Percentiles rank a stretch among this genome's conserved stretches.
Conservation (phyloP, 1,284 basidiomycete species). For the Volvariella surrecta region DNA sequence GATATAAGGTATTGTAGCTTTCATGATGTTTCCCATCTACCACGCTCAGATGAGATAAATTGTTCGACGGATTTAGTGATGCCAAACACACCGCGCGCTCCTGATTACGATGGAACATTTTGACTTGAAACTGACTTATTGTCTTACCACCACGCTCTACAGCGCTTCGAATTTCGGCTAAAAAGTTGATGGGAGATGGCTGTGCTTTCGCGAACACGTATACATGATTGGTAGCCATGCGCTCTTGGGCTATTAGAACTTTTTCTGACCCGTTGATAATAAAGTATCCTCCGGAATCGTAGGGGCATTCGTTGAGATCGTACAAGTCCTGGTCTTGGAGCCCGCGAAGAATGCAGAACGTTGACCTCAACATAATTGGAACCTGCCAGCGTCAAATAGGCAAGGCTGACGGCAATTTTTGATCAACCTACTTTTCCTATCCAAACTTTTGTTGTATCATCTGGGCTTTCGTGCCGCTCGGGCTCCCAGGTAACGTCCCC, state of each 20-base stretch:
- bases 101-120: slow-evolving; percentile 88
- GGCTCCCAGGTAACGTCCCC: slow-evolving; percentile 82
- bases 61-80: slow-evolving; percentile 1
- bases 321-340: slow-evolving; percentile 79
- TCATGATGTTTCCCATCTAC: slow-evolving; percentile 89
- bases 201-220: slow-evolving; percentile 99
- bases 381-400: slow-evolving; percentile 44
- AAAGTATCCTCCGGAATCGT: slow-evolving; percentile 98
- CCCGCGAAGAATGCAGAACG: slow-evolving; percentile 87
- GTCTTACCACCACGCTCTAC: slow-evolving; percentile 99
- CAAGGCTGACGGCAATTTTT: too few species aligned
- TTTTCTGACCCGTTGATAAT: slow-evolving; percentile 99
- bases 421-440: slow-evolving; percentile 77
- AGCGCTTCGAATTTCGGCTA: slow-evolving; percentile 96
- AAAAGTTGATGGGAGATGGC: slow-evolving; percentile 91
- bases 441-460: slow-evolving; percentile 82
- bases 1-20: slow-evolving; percentile 97
- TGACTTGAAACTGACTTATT: slow-evolving; percentile 96
- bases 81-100: slow-evolving; percentile 67
- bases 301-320: slow-evolving; percentile 95
- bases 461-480: slow-evolving; percentile 56
- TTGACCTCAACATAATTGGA: slow-evolving; percentile 95
- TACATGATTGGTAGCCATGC: slow-evolving; percentile 99
- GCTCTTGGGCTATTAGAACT: slow-evolving; percentile 97
- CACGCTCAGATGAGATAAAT: slow-evolving; percentile 2